These are phyloP conservation scores for Aureobasidium sp. DNA, from an alignment of 2,329 filamentous ascomycete species.

Conservation along the genomic window DNA sequence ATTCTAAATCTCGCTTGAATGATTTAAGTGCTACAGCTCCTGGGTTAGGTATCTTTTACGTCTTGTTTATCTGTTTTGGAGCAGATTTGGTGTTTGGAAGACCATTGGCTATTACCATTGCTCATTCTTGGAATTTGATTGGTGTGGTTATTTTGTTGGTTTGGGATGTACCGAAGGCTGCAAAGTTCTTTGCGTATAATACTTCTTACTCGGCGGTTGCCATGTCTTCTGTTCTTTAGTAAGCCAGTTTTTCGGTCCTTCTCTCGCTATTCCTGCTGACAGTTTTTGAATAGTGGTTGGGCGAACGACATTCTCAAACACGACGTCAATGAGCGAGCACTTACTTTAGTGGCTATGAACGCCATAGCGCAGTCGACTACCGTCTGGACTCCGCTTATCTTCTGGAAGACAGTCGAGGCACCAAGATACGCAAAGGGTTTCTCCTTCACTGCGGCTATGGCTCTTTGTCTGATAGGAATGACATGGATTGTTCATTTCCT, in stretches of 20 bases:
- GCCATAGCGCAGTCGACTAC: slow-evolving; percentile 46
- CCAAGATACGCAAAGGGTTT: slow-evolving; percentile 37
- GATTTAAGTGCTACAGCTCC: slow-evolving; percentile 45
- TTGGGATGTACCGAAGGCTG: slow-evolving; percentile 48
- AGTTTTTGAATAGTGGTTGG: background rate
- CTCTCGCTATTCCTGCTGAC: no score
- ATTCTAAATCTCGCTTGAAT: slow-evolving; percentile 39
- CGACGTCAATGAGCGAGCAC: slow-evolving; percentile 35
- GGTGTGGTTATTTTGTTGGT: slow-evolving; percentile 45
- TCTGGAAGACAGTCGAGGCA: slow-evolving; percentile 40
- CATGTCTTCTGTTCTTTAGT: slow-evolving; percentile 48
- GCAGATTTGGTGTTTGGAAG: slow-evolving; percentile 47
- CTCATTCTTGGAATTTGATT: slow-evolving; percentile 43
- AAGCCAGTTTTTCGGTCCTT: slow-evolving; percentile 42
- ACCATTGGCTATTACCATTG: slow-evolving; percentile 46
- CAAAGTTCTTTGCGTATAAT: slow-evolving; percentile 47
- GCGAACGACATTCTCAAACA: background rate
- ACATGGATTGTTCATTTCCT: slow-evolving; percentile 12
- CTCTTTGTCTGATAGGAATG: slow-evolving; percentile 28
- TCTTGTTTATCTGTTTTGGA: slow-evolving; percentile 45
- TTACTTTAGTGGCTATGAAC: slow-evolving; percentile 45
- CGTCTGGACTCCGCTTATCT: slow-evolving; percentile 47
- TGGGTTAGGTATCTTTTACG: slow-evolving; percentile 49
- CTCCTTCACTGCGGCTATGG: slow-evolving; percentile 32
- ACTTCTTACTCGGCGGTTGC: slow-evolving; percentile 43